Evolutionary conservation across 1,139 yeast species (phyloP), one percentile per base, ranked within the genome.

Genomic region (Candida glucosophila): DNA sequence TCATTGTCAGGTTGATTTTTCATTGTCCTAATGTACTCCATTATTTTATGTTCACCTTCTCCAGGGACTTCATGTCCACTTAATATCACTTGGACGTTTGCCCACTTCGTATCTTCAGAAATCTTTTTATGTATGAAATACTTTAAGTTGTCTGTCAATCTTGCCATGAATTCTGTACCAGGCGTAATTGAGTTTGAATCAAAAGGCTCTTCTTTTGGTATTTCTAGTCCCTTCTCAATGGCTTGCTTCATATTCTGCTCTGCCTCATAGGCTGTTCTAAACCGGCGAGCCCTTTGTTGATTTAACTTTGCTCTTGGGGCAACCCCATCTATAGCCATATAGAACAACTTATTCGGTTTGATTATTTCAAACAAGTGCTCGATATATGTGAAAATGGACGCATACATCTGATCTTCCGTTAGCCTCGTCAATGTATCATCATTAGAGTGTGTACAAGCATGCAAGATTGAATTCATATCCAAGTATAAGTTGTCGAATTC

Each of bases 271-370:
- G 98, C 98, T 9, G 96, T 76, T 52, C 98, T 67, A 52, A 92
- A 92, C 54, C 99, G 74, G 62, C 99, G 76, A 2, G 98, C 81
- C 54, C 99, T 76, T 55, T 92, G 99, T 55, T 92, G 99, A 50
- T 92, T 92, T 97, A 92, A 92, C 50, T 92, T 92, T 15, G 99
- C 99, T 46, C 99, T 69, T 26, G 99, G 99, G 0, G 98, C 98
- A 26, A 92, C 99, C 40, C 99, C 99, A 58, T 92, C 99, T 35
- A 92, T 86, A 4, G 99, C 98, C 94, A 92, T 88, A 52, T 81
- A 88, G 42, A 92, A 83, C 17, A 82, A 73, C 48, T 85, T 72
- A 42, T 81, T 68, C 5, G 99, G 99, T 46, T 77, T 76, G 40
- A 90, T 86, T 19, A 85, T 74, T 35, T 77, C 78, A 45, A 92